Conservation (phyloP, 2,329 filamentous ascomycete species). For the Podosphaera fusca region DNA sequence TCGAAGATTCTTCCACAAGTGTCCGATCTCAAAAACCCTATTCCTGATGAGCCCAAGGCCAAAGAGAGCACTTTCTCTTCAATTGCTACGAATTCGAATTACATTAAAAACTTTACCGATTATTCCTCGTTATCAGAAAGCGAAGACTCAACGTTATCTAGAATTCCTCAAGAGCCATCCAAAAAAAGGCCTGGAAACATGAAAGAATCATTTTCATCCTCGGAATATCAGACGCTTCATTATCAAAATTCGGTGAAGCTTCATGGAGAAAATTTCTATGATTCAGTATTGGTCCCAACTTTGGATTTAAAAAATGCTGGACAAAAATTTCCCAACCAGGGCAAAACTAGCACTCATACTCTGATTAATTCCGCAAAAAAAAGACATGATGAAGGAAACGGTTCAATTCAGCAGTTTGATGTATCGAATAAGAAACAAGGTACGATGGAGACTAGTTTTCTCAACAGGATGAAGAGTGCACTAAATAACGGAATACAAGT, state of each 20-base stretch:
- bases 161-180: conserved; percentile 10
- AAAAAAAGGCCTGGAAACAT: conserved; percentile 6
- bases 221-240: not conserved
- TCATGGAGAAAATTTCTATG: conserved; percentile 1
- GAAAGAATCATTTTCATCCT: conserved; percentile 1
- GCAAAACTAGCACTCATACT: conserved; percentile 6
- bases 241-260: not conserved
- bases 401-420: conserved; percentile 1
- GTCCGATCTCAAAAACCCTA: not conserved
- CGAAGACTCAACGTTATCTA: conserved; percentile 1
- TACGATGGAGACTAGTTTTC: conserved; percentile 6
- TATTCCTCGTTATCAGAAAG: not conserved
- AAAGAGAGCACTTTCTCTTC: not conserved
- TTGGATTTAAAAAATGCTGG: not conserved
- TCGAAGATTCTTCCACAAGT: not conserved
- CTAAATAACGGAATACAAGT: conserved; percentile 5
- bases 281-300: not conserved
- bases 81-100: not conserved
- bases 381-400: conserved; percentile 4
- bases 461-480: conserved; percentile 7
- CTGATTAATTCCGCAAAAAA: conserved; percentile 7
- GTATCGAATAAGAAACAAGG: conserved; percentile 7
- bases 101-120: not conserved
- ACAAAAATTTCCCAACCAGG: not conserved
- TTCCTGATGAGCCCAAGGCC: not conserved